Evolutionary conservation across 2,329 filamentous ascomycete genomes (phyloP).

Genomic region (Diplodia mutila): DNA sequence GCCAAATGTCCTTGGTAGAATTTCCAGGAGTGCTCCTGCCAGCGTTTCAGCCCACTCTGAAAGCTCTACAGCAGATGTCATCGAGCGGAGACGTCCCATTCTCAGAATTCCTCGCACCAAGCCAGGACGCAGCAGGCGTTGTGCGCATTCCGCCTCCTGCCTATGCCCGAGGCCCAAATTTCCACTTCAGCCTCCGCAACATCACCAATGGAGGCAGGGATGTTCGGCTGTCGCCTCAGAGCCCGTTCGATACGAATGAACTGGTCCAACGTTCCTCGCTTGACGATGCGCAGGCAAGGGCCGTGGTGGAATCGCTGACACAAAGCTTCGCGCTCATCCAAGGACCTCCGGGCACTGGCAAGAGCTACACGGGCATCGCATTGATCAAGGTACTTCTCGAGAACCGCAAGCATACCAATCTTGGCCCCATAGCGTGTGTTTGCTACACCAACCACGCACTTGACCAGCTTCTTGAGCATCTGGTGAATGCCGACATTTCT

Average conservation of each 20-base stretch:
- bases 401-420: constrained; percentile 37
- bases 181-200: constrained; percentile 31
- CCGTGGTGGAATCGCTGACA: constrained; percentile 58
- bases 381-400: constrained; percentile 62
- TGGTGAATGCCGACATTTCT: constrained; percentile 53
- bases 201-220: constrained; percentile 22
- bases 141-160: constrained; percentile 33
- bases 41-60: constrained; percentile 37
- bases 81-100: constrained; percentile 38
- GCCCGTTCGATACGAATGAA: constrained; percentile 26
- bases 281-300: constrained; percentile 55
- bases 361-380: constrained; percentile 63
- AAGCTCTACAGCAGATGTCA: constrained; percentile 31
- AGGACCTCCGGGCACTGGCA: constrained; percentile 73
- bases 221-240: constrained; percentile 25
- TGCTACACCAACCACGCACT: constrained; percentile 60
- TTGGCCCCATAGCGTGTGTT: constrained; percentile 53
- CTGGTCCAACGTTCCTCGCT: constrained; percentile 40
- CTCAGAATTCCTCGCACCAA: constrained; percentile 35
- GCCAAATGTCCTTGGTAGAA: constrained; percentile 34
- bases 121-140: neutral
- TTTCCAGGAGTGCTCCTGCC: constrained; percentile 36
- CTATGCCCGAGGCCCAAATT: constrained; percentile 33
- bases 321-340: constrained; percentile 65
- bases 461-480: constrained; percentile 64